Evolutionary conservation across 441 rosid species (phyloP), one percentile per base, ranked within the genome.

Genomic region (Bruguiera hainesii): DNA sequence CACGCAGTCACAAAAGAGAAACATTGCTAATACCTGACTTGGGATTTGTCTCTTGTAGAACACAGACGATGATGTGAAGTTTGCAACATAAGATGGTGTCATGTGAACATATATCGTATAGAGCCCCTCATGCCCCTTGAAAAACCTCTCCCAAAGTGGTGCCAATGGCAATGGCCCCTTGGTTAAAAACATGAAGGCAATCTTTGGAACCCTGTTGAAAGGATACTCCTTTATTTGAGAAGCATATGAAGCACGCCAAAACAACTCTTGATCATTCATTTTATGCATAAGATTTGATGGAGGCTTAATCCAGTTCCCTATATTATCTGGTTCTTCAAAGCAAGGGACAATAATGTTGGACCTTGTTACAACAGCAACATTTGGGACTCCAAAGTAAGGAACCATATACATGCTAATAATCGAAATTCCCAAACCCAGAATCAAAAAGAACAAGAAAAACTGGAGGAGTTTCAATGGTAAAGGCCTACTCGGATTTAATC

Each of bases 181-280:
- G 4, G 93, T 80, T 87, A 92, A 83, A 81, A 92, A 92, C 98
- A 92, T 85, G 66, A 89, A 89, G 31, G 95, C 98, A 73, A 92
- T 77, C 88, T 89, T 92, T 0, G 89, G 87, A 66, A 81, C 79
- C 71, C 96, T 84, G 68, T 35, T 65, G 65, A 86, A 89, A 1
- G 96, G 95, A 62, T 88, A 88, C 18, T 63, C 72, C 66, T 75
- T 81, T 26, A 84, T 75, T 56, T 65, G 80, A 21, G 98, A 91
- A 76, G 71, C 78, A 13, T 88, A 83, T n/a, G 95, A 85, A n/a
- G 96, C 95, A 70, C 91, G 83, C 96, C 98, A 91, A 20, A 88
- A 76, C 9, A 92, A 86, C 78, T 88, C 94, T 1, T 73, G 58
- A 60, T 89, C 96, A 59, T 68, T 73, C 76, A 73, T 68, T 48